phyloP scores from a whole-genome alignment of 2,329 filamentous ascomycete genomes.

The Rugonectria rugulosa region DNA sequence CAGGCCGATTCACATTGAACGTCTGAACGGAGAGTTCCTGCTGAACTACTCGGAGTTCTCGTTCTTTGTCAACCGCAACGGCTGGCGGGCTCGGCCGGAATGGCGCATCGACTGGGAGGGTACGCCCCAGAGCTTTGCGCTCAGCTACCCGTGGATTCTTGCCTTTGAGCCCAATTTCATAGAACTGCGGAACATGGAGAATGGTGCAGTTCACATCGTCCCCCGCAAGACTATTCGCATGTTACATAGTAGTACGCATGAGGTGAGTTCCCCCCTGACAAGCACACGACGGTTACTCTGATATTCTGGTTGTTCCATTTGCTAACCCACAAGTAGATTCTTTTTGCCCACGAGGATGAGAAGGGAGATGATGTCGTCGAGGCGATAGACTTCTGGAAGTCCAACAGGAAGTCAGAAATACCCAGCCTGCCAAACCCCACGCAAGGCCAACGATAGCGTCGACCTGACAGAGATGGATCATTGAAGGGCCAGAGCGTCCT shows the following conservation, averaged over 20 bases:
- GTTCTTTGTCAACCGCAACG: slow-evolving; percentile 99
- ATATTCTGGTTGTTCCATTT: no score
- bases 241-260: slow-evolving; percentile 95
- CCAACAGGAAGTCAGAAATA: slow-evolving; percentile 59
- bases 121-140: slow-evolving; percentile 87
- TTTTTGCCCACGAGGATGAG: slow-evolving; percentile 98
- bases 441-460: slow-evolving; percentile 22
- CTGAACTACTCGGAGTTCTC: slow-evolving; percentile 99
- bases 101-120: slow-evolving; percentile 99
- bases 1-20: slow-evolving; percentile 95
- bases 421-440: slow-evolving; percentile 34
- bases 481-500: slow-evolving; percentile 25
- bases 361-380: slow-evolving; percentile 91
- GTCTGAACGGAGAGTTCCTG: slow-evolving; percentile 94
- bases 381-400: slow-evolving; percentile 96
- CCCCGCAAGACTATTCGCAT: slow-evolving; percentile 97
- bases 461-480: background rate
- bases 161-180: slow-evolving; percentile 98
- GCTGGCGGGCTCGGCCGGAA: slow-evolving; percentile 93
- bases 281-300: no score
- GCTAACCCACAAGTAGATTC: slow-evolving; percentile 68
- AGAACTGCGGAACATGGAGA: slow-evolving; percentile 95
- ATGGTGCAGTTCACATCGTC: slow-evolving; percentile 92
- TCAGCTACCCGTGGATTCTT: slow-evolving; percentile 96
- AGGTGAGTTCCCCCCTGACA: slow-evolving; percentile 66